Percentiles rank a stretch among this genome's conserved stretches.
These are phyloP conservation scores for Globisporangium uncinulatum DNA, from an alignment of 352 stramenopile genomes.

Conservation along the genomic window DNA sequence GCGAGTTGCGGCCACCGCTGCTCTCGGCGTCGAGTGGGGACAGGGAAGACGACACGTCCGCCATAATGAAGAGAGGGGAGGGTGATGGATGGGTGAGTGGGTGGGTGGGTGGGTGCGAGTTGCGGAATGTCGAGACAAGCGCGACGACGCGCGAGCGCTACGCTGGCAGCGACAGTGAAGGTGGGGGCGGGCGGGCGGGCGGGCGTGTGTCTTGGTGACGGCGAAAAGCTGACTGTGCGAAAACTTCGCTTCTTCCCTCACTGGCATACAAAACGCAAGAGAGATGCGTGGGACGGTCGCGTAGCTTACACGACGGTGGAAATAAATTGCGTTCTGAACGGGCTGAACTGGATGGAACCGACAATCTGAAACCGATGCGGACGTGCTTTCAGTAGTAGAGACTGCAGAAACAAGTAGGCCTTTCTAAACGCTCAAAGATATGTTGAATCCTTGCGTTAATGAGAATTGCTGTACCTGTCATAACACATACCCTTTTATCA, in stretches of 20 bases:
- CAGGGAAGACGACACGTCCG: constrained; percentile 1
- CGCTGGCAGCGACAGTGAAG: no score
- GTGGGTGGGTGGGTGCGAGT: not conserved
- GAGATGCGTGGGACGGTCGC: no score
- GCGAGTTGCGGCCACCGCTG: constrained; percentile 10
- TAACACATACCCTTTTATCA: no score
- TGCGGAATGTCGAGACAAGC: not conserved
- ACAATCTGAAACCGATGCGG: not conserved
- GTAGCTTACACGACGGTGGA: no score
- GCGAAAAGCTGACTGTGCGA: no score
- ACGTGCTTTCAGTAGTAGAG: not conserved
- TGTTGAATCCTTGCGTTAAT: not conserved
- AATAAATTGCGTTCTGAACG: not conserved
- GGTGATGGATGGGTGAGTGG: not conserved
- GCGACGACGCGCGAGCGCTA: no score
- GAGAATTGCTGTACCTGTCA: no score
- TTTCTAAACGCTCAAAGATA: not conserved
- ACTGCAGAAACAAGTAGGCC: not conserved
- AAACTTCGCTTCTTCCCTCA: no score
- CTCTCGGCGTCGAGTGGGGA: not conserved
- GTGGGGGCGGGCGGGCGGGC: no score
- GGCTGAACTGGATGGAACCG: not conserved
- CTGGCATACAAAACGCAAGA: no score
- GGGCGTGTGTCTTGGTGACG: no score
- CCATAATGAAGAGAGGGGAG: constrained; percentile 1